A percentile compares a stretch with the other conserved stretches of the same genome.
Conservation (phyloP, 192 early-diverging fungal species). For the Podila epigama region DNA sequence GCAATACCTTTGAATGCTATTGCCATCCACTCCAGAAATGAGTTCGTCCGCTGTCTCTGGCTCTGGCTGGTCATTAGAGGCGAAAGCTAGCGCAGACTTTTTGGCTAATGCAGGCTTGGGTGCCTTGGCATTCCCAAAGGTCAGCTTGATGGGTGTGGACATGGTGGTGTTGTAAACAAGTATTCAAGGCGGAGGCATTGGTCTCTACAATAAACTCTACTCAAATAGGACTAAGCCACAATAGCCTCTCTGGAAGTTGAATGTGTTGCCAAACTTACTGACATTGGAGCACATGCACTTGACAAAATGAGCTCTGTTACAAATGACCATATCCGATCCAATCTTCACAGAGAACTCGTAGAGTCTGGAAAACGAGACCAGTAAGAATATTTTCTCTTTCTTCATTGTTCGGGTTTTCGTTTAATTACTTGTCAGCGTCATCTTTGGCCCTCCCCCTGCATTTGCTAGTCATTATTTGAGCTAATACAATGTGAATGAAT, state of each 20-base stretch:
- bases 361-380: constrained; percentile 46
- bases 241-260: too few relatives aligned
- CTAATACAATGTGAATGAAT: background rate
- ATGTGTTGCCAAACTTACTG: too few relatives aligned
- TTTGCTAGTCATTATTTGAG: background rate
- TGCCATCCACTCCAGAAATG: constrained; percentile 57
- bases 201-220: background rate
- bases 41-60: constrained; percentile 39
- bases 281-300: too few relatives aligned
- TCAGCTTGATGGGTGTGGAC: constrained; percentile 22
- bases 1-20: constrained; percentile 56
- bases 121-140: constrained; percentile 5
- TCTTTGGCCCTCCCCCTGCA: background rate
- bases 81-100: constrained; percentile 26
- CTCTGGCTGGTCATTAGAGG: constrained; percentile 49
- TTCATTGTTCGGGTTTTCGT: background rate
- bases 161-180: too few relatives aligned
- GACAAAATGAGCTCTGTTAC: constrained; percentile 22
- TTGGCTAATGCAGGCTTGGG: constrained; percentile 18
- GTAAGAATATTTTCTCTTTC: constrained; percentile 6
- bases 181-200: too few relatives aligned
- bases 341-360: constrained; percentile 41
- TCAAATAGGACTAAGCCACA: too few relatives aligned
- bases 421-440: background rate
- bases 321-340: constrained; percentile 41